These are phyloP conservation scores for Chrysochromulina tobinii DNA, from an alignment of 78 protist species.

Conservation along the genomic window DNA sequence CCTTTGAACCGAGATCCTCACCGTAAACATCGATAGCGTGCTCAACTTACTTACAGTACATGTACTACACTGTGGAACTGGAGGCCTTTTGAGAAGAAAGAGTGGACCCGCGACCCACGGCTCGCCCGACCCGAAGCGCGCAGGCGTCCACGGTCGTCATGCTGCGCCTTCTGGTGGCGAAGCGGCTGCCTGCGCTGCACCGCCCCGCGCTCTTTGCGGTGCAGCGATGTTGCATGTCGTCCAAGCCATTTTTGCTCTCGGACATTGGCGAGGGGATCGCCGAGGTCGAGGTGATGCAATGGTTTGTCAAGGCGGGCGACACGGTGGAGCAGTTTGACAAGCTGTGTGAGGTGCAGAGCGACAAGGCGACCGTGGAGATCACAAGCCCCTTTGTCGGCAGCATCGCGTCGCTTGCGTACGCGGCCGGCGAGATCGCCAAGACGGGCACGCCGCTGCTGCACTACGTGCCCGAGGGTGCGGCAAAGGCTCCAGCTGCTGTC, in stretches of 20 bases:
- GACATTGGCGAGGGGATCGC: constrained; percentile 95
- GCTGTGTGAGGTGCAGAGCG: constrained; percentile 89
- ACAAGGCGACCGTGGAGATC: constrained; percentile 89
- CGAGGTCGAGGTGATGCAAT: constrained; percentile 86
- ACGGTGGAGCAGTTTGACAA: constrained; percentile 78
- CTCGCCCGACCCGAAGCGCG: too few species aligned
- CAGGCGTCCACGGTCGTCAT: too few species aligned
- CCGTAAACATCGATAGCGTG: too few species aligned
- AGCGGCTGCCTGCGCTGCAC: too few species aligned
- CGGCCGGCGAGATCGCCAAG: constrained; percentile 57
- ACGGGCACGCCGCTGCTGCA: constrained; percentile 67
- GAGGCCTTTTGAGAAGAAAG: too few species aligned
- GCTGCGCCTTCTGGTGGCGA: too few species aligned
- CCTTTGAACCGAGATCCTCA: too few species aligned
- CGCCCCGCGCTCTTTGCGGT: too few species aligned
- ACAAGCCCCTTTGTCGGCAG: constrained; percentile 77
- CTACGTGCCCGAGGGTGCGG: neutral
- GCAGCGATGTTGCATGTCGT: too few species aligned
- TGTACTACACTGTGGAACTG: too few species aligned
- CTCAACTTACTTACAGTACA: too few species aligned
- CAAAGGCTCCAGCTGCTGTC: neutral
- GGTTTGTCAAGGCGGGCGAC: constrained; percentile 83
- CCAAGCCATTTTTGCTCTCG: constrained; percentile 67
- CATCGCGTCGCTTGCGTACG: constrained; percentile 63
- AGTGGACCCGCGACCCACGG: too few species aligned